A percentile compares a stretch with the other conserved stretches of the same genome.
These are phyloP conservation scores for Dictyostelium capitatum DNA, from an alignment of 78 protist genomes.

Conservation along the genomic window DNA sequence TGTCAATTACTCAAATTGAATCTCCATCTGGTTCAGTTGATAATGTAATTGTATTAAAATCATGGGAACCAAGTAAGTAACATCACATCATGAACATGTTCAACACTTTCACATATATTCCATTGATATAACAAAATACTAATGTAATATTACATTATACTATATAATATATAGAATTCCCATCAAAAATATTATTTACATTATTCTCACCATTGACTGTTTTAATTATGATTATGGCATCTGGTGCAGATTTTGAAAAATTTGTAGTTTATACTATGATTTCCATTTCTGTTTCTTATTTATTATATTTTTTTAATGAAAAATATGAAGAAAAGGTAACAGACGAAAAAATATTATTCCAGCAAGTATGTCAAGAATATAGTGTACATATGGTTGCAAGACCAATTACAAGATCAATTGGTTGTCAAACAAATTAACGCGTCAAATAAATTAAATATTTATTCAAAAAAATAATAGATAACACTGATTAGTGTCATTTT, in stretches of 20 bases:
- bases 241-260: conserved; percentile 24
- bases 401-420: not conserved
- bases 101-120: not conserved
- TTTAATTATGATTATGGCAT: not conserved
- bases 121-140: too few species aligned
- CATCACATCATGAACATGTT: not conserved
- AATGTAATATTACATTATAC: not conserved
- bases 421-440: conserved; percentile 26
- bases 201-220: conserved; percentile 56
- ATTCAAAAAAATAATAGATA: too few species aligned
- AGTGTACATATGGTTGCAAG: conserved; percentile 4
- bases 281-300: not conserved
- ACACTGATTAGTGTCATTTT: too few species aligned
- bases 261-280: not conserved
- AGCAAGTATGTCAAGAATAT: conserved; percentile 47
- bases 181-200: conserved; percentile 26
- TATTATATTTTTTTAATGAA: not conserved
- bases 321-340: conserved; percentile 29
- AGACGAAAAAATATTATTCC: conserved; percentile 44
- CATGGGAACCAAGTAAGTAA: conserved; percentile 57
- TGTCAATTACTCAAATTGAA: conserved; percentile 30
- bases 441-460: too few species aligned
- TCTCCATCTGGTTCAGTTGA: conserved; percentile 70
- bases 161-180: not conserved
- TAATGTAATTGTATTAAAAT: conserved; percentile 33